Conservation (phyloP, 2,329 filamentous ascomycete species). For the Aspergillus spinulosporus region DNA sequence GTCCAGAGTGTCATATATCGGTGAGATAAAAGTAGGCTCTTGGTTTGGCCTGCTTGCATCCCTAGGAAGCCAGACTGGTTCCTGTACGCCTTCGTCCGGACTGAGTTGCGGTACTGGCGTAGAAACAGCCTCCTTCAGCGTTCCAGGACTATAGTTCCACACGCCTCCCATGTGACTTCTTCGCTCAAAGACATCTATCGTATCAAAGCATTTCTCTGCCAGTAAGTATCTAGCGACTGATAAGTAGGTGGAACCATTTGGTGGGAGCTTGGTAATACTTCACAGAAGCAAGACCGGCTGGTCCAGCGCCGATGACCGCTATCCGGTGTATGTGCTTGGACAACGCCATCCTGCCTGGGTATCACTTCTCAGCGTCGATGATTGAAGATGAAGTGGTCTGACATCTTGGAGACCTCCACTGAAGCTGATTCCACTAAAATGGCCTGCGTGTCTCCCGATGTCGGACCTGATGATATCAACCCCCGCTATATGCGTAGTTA, state of each 20-base stretch:
- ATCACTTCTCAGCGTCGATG: neutral
- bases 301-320: conserved; percentile 80
- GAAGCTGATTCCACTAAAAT: neutral
- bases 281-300: conserved; percentile 73
- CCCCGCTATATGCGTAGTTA: neutral
- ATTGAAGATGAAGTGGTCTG: neutral
- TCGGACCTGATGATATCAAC: neutral
- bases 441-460: conserved; percentile 5
- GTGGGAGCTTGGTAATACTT: conserved; percentile 50
- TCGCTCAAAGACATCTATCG: conserved; percentile 80
- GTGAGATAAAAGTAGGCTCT: conserved; percentile 70
- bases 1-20: conserved; percentile 78
- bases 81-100: conserved; percentile 60
- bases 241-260: conserved; percentile 20
- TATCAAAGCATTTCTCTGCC: conserved; percentile 68
- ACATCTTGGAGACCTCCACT: neutral
- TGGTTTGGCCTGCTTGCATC: conserved; percentile 23
- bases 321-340: conserved; percentile 46
- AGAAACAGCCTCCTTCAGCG: conserved; percentile 44
- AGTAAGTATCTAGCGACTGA: conserved; percentile 60
- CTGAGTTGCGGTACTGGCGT: conserved; percentile 67
- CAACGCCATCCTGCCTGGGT: conserved; percentile 22
- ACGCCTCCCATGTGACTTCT: conserved; percentile 74
- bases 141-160: conserved; percentile 72
- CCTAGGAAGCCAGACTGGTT: conserved; percentile 55